Evolutionary conservation across 768 basidiomycete genomes (phyloP).

Genomic region (Pisolithus microcarpus): DNA sequence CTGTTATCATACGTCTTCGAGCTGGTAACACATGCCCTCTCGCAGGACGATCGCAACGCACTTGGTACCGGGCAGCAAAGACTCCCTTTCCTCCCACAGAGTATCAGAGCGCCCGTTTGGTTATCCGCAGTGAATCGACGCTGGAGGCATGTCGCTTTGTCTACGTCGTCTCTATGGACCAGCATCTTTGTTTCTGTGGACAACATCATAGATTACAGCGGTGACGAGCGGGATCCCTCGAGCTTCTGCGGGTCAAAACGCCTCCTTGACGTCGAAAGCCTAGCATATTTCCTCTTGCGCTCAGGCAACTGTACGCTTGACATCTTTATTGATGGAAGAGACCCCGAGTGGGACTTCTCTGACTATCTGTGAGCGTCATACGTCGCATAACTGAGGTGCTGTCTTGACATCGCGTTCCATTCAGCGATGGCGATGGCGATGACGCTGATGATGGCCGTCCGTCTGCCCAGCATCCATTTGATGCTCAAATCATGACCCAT

Average conservation of each 20-base stretch:
- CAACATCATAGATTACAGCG: constrained; percentile 6
- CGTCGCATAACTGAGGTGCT: background rate
- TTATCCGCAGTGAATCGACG: constrained; percentile 43
- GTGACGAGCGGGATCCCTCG: background rate
- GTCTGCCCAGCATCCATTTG: constrained; percentile 5
- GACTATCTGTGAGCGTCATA: constrained; percentile 37
- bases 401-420: background rate
- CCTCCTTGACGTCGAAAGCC: constrained; percentile 30
- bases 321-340: constrained; percentile 52
- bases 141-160: constrained; percentile 47
- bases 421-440: constrained; percentile 4
- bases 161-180: constrained; percentile 48
- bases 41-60: constrained; percentile 16
- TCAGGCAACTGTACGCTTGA: constrained; percentile 45
- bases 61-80: too few species aligned
- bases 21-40: constrained; percentile 34
- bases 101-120: constrained; percentile 37
- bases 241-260: background rate
- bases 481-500: constrained; percentile 5
- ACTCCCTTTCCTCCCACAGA: constrained; percentile 33
- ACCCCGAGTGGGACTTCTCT: constrained; percentile 51
- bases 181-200: constrained; percentile 41
- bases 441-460: background rate
- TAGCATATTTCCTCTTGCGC: constrained; percentile 36
- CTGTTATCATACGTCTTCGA: constrained; percentile 51